Percentiles rank a stretch among this genome's conserved stretches.
These are phyloP conservation scores for Phytopythium cucurbitacearum DNA, from an alignment of 352 stramenopile species.

Conservation along the genomic window DNA sequence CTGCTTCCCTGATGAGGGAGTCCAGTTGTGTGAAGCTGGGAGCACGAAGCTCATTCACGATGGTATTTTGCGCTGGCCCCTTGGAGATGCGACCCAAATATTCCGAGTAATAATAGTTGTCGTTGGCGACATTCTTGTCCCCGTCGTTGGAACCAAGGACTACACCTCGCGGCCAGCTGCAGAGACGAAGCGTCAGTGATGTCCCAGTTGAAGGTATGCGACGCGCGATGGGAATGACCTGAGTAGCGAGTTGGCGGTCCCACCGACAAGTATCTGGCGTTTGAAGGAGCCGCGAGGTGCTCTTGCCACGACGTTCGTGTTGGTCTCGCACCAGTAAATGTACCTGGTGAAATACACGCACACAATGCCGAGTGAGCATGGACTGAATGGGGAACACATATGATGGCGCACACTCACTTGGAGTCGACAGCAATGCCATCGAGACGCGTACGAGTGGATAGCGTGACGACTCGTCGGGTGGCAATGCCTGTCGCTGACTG, in stretches of 20 bases:
- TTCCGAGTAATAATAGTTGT: conserved; percentile 52
- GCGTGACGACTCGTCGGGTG: conserved; percentile 28
- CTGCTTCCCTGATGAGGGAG: conserved; percentile 31
- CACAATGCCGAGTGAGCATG: not conserved
- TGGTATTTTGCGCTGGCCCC: conserved; percentile 11
- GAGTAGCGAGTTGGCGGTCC: conserved; percentile 41
- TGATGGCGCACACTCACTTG: conserved; percentile 14
- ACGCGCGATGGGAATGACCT: conserved; percentile 26
- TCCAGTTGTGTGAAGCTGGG: conserved; percentile 62
- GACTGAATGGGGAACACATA: conserved; percentile 1
- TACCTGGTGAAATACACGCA: conserved; percentile 16
- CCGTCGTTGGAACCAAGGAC: conserved; percentile 34
- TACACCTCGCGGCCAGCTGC: conserved; percentile 58
- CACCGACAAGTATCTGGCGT: conserved; percentile 46
- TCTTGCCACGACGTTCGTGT: conserved; percentile 53
- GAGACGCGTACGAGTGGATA: conserved; percentile 40
- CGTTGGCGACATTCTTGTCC: conserved; percentile 19
- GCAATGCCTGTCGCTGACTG: conserved; percentile 5
- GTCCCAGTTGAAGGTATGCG: not conserved
- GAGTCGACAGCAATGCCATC: conserved; percentile 62
- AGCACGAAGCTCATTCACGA: conserved; percentile 46
- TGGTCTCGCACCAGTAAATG: conserved; percentile 71
- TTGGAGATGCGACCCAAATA: conserved; percentile 58
- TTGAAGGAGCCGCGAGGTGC: conserved; percentile 37
- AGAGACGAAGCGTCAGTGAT: conserved; percentile 1